Conservation (phyloP, 192 early-diverging fungal species). For the Linnemannia schmuckeri region DNA sequence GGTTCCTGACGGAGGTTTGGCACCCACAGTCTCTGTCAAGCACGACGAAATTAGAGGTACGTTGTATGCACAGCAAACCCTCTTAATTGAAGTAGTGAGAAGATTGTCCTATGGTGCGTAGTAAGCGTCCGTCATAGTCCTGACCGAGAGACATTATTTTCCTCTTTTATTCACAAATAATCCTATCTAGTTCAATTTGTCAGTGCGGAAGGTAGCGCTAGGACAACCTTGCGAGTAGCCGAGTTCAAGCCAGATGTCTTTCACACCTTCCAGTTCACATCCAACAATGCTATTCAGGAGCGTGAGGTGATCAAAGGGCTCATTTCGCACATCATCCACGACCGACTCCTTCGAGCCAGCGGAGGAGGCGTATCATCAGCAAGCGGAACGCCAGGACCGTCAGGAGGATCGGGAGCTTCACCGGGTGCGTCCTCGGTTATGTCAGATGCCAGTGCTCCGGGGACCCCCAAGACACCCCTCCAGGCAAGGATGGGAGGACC, state of each 20-base stretch:
- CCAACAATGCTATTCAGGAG: slow-evolving; percentile 58
- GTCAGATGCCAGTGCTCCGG: slow-evolving; percentile 42
- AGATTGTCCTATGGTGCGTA: background rate
- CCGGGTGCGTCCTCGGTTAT: slow-evolving; percentile 16
- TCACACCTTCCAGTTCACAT: slow-evolving; percentile 63
- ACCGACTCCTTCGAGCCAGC: slow-evolving; percentile 28
- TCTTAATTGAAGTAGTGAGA: background rate
- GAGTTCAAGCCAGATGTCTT: slow-evolving; percentile 49
- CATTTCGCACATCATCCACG: slow-evolving; percentile 55
- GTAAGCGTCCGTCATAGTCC: no score
- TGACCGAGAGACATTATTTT: background rate
- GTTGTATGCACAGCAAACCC: background rate
- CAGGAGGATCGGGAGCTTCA: slow-evolving; percentile 12
- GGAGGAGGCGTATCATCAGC: slow-evolving; percentile 12
- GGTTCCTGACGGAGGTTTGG: slow-evolving; percentile 61
- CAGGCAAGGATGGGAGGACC: slow-evolving; percentile 28
- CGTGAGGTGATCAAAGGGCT: slow-evolving; percentile 64
- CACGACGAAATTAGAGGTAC: slow-evolving; percentile 60
- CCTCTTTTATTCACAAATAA: background rate
- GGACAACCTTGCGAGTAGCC: slow-evolving; percentile 70
- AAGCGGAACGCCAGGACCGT: background rate
- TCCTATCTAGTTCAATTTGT: slow-evolving; percentile 44
- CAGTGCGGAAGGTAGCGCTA: slow-evolving; percentile 59
- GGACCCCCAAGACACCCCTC: slow-evolving; percentile 50
- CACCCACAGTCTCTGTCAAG: slow-evolving; percentile 60